Conservation (phyloP, 495 filamentous ascomycete species). For the Xylaria scruposa region DNA sequence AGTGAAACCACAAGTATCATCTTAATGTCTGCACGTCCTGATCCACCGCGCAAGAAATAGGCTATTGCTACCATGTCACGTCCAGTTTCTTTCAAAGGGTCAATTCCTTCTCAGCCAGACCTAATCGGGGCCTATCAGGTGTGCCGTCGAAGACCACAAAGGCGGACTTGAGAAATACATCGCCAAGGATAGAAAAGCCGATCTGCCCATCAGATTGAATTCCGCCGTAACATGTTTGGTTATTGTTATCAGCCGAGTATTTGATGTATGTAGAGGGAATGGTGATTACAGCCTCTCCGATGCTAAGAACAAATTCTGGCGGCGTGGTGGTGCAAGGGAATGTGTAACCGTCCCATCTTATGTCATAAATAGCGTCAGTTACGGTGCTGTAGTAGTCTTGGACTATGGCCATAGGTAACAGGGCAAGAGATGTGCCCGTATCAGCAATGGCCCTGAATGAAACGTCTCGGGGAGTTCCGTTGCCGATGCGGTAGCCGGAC, state of each 20-base stretch:
- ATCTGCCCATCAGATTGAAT: slow-evolving; percentile 67
- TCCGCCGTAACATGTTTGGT: slow-evolving; percentile 61
- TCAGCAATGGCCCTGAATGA: slow-evolving; percentile 60
- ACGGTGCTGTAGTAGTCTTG: slow-evolving; percentile 68
- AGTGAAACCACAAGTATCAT: background rate
- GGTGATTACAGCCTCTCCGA: slow-evolving; percentile 54
- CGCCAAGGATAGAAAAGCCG: slow-evolving; percentile 72
- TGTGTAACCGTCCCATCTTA: slow-evolving; percentile 62
- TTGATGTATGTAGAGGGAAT: slow-evolving; percentile 63
- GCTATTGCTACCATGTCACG: background rate
- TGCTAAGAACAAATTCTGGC: slow-evolving; percentile 65
- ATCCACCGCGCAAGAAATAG: background rate
- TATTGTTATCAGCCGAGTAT: slow-evolving; percentile 48
- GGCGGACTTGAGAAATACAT: slow-evolving; percentile 77
- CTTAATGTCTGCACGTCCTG: background rate
- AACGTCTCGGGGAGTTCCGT: slow-evolving; percentile 39
- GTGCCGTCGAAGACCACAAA: slow-evolving; percentile 72
- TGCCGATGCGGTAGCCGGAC: slow-evolving; percentile 66
- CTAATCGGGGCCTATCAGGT: slow-evolving; percentile 51
- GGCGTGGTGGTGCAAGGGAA: slow-evolving; percentile 65
- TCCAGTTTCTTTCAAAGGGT: background rate
- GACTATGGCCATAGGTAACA: slow-evolving; percentile 62
- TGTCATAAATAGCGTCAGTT: slow-evolving; percentile 51
- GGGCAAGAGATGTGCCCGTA: slow-evolving; percentile 74
- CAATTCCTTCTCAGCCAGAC: slow-evolving; percentile 56